These are phyloP conservation scores for Collybiopsis confluens DNA, from an alignment of 768 basidiomycete species.

Conservation along the genomic window DNA sequence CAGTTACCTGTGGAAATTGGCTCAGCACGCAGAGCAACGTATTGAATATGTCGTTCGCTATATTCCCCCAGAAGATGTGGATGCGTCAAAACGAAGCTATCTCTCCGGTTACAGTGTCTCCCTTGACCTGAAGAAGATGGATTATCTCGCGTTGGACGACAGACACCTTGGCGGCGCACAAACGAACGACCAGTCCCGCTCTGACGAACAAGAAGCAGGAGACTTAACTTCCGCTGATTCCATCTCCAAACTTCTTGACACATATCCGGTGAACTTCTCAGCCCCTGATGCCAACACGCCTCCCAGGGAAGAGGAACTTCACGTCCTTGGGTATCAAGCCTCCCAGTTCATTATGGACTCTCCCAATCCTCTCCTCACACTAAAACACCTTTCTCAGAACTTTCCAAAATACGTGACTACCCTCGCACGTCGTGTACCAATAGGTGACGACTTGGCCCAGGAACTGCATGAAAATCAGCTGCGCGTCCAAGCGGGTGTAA, in stretches of 20 bases:
- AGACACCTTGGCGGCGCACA: slow-evolving; percentile 29
- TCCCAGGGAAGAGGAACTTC: slow-evolving; percentile 50
- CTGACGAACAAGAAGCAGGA: slow-evolving; percentile 15
- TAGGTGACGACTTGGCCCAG: slow-evolving; percentile 42
- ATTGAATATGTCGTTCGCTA: slow-evolving; percentile 79
- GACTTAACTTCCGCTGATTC: slow-evolving; percentile 23
- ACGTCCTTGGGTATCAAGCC: slow-evolving; percentile 69
- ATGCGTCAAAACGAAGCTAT: slow-evolving; percentile 30
- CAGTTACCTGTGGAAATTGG: slow-evolving; percentile 49
- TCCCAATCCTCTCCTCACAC: slow-evolving; percentile 43
- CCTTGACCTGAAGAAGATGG: slow-evolving; percentile 93
- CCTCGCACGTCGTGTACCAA: slow-evolving; percentile 63
- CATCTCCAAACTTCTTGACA: slow-evolving; percentile 34
- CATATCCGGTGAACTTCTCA: slow-evolving; percentile 34
- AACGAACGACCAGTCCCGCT: slow-evolving; percentile 16
- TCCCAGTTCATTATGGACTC: slow-evolving; percentile 72
- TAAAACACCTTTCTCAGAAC: slow-evolving; percentile 75
- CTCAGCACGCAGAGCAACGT: slow-evolving; percentile 37
- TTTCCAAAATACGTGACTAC: slow-evolving; percentile 84
- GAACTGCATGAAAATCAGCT: slow-evolving; percentile 58
- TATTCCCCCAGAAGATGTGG: slow-evolving; percentile 36
- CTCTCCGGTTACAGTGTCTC: slow-evolving; percentile 90
- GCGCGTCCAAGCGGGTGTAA: slow-evolving; percentile 48
- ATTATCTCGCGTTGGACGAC: slow-evolving; percentile 93
- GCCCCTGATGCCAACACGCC: slow-evolving; percentile 38